A percentile compares a stretch with the other conserved stretches of the same genome.
These are phyloP conservation scores for Arctostaphylos glauca DNA, from an alignment of 148 eudicot genomes.

Conservation along the genomic window DNA sequence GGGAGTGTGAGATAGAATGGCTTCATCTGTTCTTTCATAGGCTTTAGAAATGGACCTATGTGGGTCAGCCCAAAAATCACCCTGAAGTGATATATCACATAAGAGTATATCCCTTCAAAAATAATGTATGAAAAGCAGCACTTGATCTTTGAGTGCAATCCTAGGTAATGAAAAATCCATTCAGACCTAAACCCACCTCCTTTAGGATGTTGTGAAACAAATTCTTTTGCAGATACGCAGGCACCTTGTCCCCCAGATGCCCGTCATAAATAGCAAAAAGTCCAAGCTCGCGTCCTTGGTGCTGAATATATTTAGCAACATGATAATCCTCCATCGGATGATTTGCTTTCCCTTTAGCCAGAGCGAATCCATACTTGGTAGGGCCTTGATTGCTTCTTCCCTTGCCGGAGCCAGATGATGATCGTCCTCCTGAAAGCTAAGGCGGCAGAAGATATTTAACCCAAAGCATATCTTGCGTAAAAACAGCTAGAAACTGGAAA, in stretches of 20 bases:
- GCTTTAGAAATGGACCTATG: constrained; percentile 53
- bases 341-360: constrained; percentile 66
- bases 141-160: not conserved
- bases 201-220: constrained; percentile 62
- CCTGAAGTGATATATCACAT: constrained; percentile 32
- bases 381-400: constrained; percentile 49
- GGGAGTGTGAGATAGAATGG: constrained; percentile 59
- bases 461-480: not conserved
- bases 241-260: constrained; percentile 70
- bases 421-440: constrained; percentile 49
- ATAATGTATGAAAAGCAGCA: not conserved
- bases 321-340: constrained; percentile 83
- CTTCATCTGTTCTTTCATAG: constrained; percentile 70
- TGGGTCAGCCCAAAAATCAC: constrained; percentile 67
- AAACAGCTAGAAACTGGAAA: not conserved
- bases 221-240: constrained; percentile 71
- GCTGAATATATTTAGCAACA: constrained; percentile 59
- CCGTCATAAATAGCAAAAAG: constrained; percentile 82
- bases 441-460: constrained; percentile 1
- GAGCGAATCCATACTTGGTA: constrained; percentile 53
- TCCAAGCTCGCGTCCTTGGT: constrained; percentile 60
- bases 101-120: not conserved
- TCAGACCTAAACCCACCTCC: constrained; percentile 42
- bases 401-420: constrained; percentile 53
- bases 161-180: not conserved